These are phyloP conservation scores for Zygoascus bituminiphila DNA, from an alignment of 805 yeast genomes.

Conservation along the genomic window DNA sequence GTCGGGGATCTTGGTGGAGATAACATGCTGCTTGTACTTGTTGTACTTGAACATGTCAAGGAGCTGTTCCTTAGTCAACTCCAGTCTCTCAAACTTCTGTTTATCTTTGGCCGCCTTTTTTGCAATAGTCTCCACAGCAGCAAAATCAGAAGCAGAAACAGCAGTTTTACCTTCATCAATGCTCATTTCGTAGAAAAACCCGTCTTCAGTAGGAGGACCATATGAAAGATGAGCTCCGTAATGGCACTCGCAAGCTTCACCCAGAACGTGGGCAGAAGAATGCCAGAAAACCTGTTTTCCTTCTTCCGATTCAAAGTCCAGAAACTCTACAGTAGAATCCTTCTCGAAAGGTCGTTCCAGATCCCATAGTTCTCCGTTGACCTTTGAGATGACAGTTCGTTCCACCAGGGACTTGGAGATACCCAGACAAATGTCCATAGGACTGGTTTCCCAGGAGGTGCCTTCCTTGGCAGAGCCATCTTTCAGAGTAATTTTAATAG, in stretches of 20 bases:
- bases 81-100: constrained; percentile 91
- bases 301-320: constrained; percentile 88
- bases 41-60: constrained; percentile 91
- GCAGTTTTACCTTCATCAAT: constrained; percentile 66
- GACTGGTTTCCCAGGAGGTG: constrained; percentile 82
- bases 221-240: constrained; percentile 85
- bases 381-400: constrained; percentile 84
- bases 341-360: constrained; percentile 88
- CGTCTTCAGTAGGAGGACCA: constrained; percentile 98
- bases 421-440: constrained; percentile 71
- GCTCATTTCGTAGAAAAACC: constrained; percentile 95
- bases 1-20: constrained; percentile 85
- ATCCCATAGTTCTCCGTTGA: constrained; percentile 90
- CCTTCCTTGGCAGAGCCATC: constrained; percentile 80
- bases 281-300: constrained; percentile 98
- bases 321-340: constrained; percentile 56
- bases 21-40: constrained; percentile 87
- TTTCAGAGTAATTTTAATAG: constrained; percentile 73
- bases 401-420: constrained; percentile 86
- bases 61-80: constrained; percentile 82
- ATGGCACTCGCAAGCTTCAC: constrained; percentile 97
- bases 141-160: constrained; percentile 77
- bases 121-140: constrained; percentile 74
- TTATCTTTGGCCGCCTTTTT: constrained; percentile 88
- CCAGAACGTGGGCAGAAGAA: constrained; percentile 95